phyloP scores from a whole-genome alignment of 176 grass and related monocot genomes.

The Urochloa ruziziensis region DNA sequence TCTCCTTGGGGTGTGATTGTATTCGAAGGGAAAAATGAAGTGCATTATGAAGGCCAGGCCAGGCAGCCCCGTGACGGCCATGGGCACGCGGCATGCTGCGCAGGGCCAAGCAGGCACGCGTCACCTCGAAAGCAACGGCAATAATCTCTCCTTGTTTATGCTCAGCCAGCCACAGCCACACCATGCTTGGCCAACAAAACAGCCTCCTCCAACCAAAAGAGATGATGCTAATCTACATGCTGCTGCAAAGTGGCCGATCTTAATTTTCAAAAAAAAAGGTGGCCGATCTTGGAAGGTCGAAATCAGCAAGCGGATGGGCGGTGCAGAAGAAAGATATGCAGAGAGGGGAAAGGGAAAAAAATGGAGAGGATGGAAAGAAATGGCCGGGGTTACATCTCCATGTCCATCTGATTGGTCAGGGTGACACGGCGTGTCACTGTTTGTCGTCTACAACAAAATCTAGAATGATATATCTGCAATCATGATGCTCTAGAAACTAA shows the following conservation, averaged over 20 bases:
- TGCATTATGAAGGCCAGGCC: background rate
- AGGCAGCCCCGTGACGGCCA: background rate
- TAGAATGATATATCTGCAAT: background rate
- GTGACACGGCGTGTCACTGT: background rate
- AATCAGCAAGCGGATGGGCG: constrained; percentile 7
- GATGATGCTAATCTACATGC: background rate
- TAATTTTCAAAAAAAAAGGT: no score
- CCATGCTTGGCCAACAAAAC: background rate
- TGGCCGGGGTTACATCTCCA: background rate
- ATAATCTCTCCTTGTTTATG: background rate
- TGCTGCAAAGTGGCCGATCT: background rate
- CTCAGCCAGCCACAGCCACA: background rate
- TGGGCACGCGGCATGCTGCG: background rate
- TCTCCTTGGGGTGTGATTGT: no score
- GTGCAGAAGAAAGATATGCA: background rate
- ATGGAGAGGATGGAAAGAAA: background rate
- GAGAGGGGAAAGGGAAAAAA: no score
- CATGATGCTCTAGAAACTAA: background rate
- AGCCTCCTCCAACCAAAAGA: background rate
- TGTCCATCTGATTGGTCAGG: background rate
- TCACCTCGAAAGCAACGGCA: background rate
- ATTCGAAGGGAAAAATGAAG: background rate
- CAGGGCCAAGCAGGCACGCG: background rate
- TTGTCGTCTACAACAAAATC: background rate
- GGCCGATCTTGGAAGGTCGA: constrained; percentile 1